Evolutionary conservation across 768 basidiomycete genomes (phyloP).

Genomic region (Trametes sanguinea): DNA sequence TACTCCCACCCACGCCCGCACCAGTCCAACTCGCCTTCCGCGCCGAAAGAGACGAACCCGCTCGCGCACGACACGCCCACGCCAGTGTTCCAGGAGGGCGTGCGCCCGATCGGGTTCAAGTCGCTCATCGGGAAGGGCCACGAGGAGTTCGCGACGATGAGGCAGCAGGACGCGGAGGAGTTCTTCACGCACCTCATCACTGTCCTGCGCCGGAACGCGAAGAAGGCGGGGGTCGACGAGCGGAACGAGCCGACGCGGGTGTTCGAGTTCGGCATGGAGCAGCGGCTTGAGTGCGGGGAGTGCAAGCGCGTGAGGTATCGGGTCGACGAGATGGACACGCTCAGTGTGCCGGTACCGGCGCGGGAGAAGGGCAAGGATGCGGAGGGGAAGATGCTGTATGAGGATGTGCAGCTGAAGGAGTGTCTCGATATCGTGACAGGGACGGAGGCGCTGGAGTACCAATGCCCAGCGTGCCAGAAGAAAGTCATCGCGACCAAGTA

Average conservation of each 20-base stretch:
- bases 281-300: conserved; percentile 77
- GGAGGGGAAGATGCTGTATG: conserved; percentile 65
- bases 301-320: conserved; percentile 85
- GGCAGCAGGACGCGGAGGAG: conserved; percentile 96
- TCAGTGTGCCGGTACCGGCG: conserved; percentile 82
- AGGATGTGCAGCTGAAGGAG: conserved; percentile 57
- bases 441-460: conserved; percentile 74
- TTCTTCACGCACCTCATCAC: conserved; percentile 84
- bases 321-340: conserved; percentile 70
- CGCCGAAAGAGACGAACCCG: conserved; percentile 32
- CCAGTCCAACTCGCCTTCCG: conserved; percentile 26
- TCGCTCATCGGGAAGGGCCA: conserved; percentile 90
- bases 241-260: conserved; percentile 67
- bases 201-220: conserved; percentile 65
- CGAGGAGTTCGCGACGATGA: conserved; percentile 93
- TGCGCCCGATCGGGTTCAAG: conserved; percentile 85
- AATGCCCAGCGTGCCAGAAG: conserved; percentile 72
- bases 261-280: conserved; percentile 84
- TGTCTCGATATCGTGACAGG: conserved; percentile 64
- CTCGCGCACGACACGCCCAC: conserved; percentile 41
- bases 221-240: conserved; percentile 46
- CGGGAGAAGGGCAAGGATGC: conserved; percentile 52
- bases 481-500: conserved; percentile 75
- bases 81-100: conserved; percentile 78
- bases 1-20: conserved; percentile 68